Percentiles rank a stretch among this genome's conserved stretches.
phyloP scores from a whole-genome alignment of 345 rosid genomes.

The Cardamine resedifolia region DNA sequence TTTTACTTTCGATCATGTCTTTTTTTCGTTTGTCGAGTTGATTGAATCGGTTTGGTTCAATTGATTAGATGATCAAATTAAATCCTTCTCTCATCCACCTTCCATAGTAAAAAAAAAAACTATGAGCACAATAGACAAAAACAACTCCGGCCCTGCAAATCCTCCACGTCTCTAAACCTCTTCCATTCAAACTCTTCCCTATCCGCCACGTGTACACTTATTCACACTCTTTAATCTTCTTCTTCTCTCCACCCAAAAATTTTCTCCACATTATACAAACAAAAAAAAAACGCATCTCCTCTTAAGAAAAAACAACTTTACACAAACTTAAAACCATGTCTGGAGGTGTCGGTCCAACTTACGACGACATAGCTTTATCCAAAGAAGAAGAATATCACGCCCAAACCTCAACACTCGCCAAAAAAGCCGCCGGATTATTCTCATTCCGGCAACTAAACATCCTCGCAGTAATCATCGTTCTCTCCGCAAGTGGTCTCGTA shows the following conservation, averaged over 20 bases:
- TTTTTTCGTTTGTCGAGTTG: too few relatives aligned
- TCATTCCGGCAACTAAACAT: constrained; percentile 64
- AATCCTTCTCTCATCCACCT: too few relatives aligned
- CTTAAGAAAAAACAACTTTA: not conserved
- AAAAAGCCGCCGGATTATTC: constrained; percentile 32
- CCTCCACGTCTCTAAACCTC: constrained; percentile 33
- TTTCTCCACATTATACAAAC: not conserved
- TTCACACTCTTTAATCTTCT: constrained; percentile 10
- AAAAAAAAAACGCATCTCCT: not conserved
- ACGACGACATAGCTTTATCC: constrained; percentile 55
- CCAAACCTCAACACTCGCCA: constrained; percentile 21
- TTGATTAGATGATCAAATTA: too few relatives aligned
- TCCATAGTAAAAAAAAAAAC: not conserved
- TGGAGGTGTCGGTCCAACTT: constrained; percentile 70
- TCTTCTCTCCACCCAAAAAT: constrained; percentile 9
- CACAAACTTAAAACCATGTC: constrained; percentile 46
- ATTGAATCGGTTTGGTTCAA: too few relatives aligned
- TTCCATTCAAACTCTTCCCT: constrained; percentile 9
- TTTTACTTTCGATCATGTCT: too few relatives aligned
- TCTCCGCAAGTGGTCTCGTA: constrained; percentile 73
- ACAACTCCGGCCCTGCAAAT: not conserved
- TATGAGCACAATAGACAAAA: constrained; percentile 1
- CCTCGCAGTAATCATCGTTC: constrained; percentile 56
- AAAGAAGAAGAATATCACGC: constrained; percentile 42
- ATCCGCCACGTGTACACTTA: constrained; percentile 29